Base-by-base conservation (phyloP, 1,139 yeast genomes). In the Komagataea norvegica region DNA sequence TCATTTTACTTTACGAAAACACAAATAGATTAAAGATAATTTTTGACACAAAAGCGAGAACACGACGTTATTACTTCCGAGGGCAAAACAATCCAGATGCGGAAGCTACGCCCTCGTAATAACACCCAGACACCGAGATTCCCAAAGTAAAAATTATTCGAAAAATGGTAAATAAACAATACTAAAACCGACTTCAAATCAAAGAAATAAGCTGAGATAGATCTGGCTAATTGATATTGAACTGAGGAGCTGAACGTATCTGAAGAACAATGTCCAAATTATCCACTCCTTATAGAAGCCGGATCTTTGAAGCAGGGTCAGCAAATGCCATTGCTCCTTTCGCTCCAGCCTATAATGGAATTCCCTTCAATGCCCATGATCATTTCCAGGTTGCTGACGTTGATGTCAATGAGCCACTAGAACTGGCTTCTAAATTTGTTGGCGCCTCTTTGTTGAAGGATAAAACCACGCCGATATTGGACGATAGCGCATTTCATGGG, bases 401-500 rank as follows among this genome's bases (percentile, higher is more conserved):
- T 10, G 49, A 52, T 25, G 37, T 45, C 15, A 44, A 44, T 21
- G 48, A 53, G 17, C 67, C 68, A 4, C 46, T 64, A 32, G 60
- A 65, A 31, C 43, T 66, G 25, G 69, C 71, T 2, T 55, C 64
- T 29, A 61, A 61, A 46, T 66, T 62, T 40, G 60, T 66, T 23
- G 66, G 64, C 33, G 61, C 62, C 23, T 48, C 65, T 23, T 51
- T 63, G 27, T 51, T 59, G 20, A 59, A 59, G 26, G 72, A 67
- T 45, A 56, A 59, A 19, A 59, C 55, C 18, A 59, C 69, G 0
- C 69, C 70, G 6, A 55, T 64, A 6, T 45, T 67, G 17, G 70
- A 66, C 40, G 68, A 63, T 41, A 55, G 62, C 29, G 56, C 64
- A 1, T 63, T 61, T 40, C 63, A 62, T 40, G 64, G 64, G 26